These are phyloP conservation scores for Curvularia sp. DNA, from an alignment of 2,329 filamentous ascomycete genomes.

Conservation along the genomic window DNA sequence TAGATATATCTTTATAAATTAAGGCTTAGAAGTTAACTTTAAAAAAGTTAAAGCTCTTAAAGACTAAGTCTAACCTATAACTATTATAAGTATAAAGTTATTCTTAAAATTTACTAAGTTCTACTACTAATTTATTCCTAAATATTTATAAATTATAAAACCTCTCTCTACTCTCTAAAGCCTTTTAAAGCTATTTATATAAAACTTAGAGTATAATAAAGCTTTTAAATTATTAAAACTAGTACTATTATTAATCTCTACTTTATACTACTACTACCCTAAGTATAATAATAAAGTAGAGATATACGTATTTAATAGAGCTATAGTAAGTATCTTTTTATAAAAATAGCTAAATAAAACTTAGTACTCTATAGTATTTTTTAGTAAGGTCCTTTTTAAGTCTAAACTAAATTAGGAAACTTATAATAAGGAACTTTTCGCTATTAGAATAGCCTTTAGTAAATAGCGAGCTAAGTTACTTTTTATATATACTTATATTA, in stretches of 20 bases:
- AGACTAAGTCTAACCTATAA: background rate
- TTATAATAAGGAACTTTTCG: background rate
- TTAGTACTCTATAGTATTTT: background rate
- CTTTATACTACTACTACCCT: background rate
- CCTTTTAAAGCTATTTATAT: background rate
- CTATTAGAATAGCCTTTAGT: background rate
- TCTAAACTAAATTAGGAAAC: background rate
- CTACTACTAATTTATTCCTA: background rate
- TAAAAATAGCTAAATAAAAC: background rate
- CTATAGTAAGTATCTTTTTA: background rate
- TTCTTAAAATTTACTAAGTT: background rate
- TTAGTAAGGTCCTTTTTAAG: background rate
- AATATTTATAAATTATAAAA: background rate
- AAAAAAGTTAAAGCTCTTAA: background rate
- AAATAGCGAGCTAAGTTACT: background rate
- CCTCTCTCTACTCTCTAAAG: background rate
- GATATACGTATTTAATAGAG: background rate
- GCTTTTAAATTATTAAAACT: background rate
- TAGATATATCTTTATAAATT: background rate
- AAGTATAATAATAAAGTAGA: background rate
- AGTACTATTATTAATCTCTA: background rate
- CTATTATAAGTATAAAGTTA: background rate
- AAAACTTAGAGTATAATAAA: background rate
- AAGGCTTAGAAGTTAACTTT: background rate
- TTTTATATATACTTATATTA: background rate